Base-by-base conservation (phyloP, 2,329 filamentous ascomycete species). In the Penicillium sp. region DNA sequence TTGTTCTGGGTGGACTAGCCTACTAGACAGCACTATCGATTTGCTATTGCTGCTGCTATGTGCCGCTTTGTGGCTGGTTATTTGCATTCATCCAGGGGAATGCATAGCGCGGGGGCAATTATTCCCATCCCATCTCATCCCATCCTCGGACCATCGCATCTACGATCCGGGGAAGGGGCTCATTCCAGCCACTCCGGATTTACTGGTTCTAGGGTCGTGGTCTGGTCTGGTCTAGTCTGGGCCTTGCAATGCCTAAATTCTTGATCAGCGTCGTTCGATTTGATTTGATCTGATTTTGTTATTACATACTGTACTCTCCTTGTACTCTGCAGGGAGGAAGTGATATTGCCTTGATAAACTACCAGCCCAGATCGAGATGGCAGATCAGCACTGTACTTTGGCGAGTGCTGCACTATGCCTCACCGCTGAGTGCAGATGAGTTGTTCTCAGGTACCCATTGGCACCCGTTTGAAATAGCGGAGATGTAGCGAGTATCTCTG, bases 191-290 rank as follows among this genome's bases (percentile, higher is more conserved):
- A 46, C 34, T 52, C 37, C 31, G 44, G 33, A 52, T 52, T 56
- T 50, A 53, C 56, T 50, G 58, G 50, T 9, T 46, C 13, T 40
- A 33, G 55, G 58, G 49, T 52, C 52, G 43, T 49, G 52, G 52
- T 18, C n/a, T n/a, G n/a, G n/a, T n/a, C n/a, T n/a, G n/a, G n/a
- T n/a, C n/a, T n/a, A n/a, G n/a, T n/a, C n/a, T n/a, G n/a, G n/a
- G n/a, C n/a, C n/a, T n/a, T n/a, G n/a, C n/a, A 16, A 28, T 28
- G 18, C 21, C 23, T 5, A 9, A 7, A 40, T 40, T 40, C 19
- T 40, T 14, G 6, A 37, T 16, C 14, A 10, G 11, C 29, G 29
- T 13, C 10, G 14, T 31, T 31, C 29, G n/a, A n/a, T n/a, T n/a
- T n/a, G n/a, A n/a, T n/a, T n/a, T n/a, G n/a, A n/a, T n/a, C n/a